Percentiles rank a stretch among this genome's conserved stretches.
Conservation (phyloP, 2,329 filamentous ascomycete genomes). For the Microdochium paspali region DNA sequence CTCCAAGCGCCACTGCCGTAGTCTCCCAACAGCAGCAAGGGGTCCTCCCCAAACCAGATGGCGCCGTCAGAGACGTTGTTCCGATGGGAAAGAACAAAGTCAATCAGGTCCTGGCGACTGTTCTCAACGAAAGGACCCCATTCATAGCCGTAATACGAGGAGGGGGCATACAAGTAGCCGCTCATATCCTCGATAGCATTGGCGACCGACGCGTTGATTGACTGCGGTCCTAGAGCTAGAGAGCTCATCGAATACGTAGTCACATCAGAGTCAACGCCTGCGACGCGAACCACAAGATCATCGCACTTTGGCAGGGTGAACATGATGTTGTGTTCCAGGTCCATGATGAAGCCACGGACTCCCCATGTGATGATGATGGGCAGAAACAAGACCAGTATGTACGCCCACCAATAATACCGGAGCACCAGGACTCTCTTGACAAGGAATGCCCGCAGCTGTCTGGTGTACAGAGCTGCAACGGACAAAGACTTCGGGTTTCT, state of each 20-base stretch:
- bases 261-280: slow-evolving; percentile 2
- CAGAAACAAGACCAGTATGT: slow-evolving; percentile 14
- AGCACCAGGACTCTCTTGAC: slow-evolving; percentile 14
- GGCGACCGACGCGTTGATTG: slow-evolving; percentile 6
- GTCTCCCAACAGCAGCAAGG: neutral
- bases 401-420: slow-evolving; percentile 14
- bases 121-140: slow-evolving; percentile 6
- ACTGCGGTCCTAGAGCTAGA: slow-evolving; percentile 7
- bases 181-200: slow-evolving; percentile 3
- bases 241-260: neutral
- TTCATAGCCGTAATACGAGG: neutral
- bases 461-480: neutral
- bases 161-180: neutral
- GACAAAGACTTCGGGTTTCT: neutral
- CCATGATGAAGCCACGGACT: slow-evolving; percentile 7
- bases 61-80: slow-evolving; percentile 5
- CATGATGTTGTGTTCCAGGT: neutral
- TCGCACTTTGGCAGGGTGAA: slow-evolving; percentile 10
- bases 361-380: slow-evolving; percentile 12
- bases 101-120: slow-evolving; percentile 6
- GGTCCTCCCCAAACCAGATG: neutral
- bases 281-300: slow-evolving; percentile 4
- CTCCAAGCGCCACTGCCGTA: neutral
- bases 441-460: slow-evolving; percentile 14
- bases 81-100: slow-evolving; percentile 7